Evolutionary conservation across 73 alveolate species (phyloP), one percentile per base, ranked within the genome.

Genomic region (Blepharisma stoltei): DNA sequence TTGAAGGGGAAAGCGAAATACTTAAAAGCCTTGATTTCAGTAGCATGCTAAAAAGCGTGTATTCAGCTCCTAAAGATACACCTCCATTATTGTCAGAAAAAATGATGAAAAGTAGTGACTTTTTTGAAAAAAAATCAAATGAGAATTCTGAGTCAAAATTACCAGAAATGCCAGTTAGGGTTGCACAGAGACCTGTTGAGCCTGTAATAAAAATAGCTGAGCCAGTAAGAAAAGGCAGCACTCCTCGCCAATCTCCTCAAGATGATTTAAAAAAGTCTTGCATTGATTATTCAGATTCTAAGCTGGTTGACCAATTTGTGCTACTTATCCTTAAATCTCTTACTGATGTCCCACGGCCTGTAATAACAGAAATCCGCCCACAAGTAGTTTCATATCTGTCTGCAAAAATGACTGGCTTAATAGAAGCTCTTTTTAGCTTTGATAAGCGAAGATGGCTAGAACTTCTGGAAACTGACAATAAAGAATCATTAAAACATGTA

Each of bases 361-460:
- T 14, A n/a, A 14, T 8, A 60, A 38, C 14, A 20, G 73, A 60
- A 20, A 60, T 60, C 46, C 14, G 14, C 38, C 14, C 18, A 14
- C 48, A 60, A 60, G 73, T 60, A 8, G 73, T 14, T 14, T 8
- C 14, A 18, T 9, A 14, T 25, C 46, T 60, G 1, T 14, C 18
- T n/a, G 2, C 14, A 20, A 60, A 60, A 60, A 60, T 60, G 73
- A 60, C 38, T 1, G 46, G 73, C 46, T 25, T 60, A 9, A 60
- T 60, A 14, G 73, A 60, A 60, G 73, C 73, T 47, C 49, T 60
- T 20, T 60, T n/a, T 60, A n/a, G 73, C 11, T 60, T n/a, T 5
- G 73, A 60, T 4, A 60, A 60, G 45, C 73, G 73, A 11, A 60
- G 23, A 25, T 60, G 73, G 73, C 14, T 60, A 38, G 73, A 60